Evolutionary conservation across 2,329 filamentous ascomycete species (phyloP).

Genomic region (Cercospora sesami): DNA sequence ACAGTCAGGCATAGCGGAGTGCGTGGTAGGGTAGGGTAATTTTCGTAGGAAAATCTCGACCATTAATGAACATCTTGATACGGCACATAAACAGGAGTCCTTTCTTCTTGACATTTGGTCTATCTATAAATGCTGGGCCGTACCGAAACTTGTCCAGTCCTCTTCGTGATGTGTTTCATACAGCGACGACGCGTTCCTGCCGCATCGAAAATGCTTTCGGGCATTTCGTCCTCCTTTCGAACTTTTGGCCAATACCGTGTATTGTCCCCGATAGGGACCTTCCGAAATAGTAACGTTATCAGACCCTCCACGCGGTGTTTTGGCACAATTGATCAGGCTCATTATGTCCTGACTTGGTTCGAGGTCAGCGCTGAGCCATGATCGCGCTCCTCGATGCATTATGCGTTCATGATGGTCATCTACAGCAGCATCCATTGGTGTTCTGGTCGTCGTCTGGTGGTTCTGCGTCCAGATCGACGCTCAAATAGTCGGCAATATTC

Average conservation of each 20-base stretch:
- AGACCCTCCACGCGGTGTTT: background rate
- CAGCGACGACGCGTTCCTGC: background rate
- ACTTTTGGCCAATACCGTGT: background rate
- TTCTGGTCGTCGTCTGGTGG: background rate
- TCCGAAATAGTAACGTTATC: background rate
- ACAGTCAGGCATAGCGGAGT: background rate
- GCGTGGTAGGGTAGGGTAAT: background rate
- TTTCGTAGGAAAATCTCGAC: background rate
- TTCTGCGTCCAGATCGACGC: conserved; percentile 26
- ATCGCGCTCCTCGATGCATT: background rate
- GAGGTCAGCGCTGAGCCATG: background rate
- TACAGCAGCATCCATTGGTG: background rate
- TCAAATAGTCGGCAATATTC: conserved; percentile 30
- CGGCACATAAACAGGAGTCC: background rate
- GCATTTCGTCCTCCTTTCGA: background rate
- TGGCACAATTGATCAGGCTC: background rate
- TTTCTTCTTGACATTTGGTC: background rate
- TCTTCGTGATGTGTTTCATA: background rate
- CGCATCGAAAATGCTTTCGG: background rate
- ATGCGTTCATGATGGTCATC: background rate
- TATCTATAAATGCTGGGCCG: background rate
- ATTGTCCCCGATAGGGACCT: background rate
- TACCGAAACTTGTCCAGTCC: background rate
- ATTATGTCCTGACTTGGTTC: background rate
- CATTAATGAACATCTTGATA: background rate